Base-by-base conservation (phyloP, 257 asterid genomes). In the Forsythia suspensa region DNA sequence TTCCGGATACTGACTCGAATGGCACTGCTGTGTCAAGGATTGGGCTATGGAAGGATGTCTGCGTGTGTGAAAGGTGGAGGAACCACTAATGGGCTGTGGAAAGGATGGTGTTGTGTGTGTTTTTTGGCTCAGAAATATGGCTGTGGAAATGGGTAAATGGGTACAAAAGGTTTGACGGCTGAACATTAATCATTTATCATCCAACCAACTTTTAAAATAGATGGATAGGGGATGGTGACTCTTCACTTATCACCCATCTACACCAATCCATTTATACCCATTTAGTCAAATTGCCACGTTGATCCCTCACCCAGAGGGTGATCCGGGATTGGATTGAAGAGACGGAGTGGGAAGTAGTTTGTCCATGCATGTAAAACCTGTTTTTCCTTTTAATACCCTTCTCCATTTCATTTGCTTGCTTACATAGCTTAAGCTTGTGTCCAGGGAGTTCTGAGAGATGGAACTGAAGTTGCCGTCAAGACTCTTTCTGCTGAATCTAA, bases 361-460 rank as follows among this genome's bases (percentile, higher is more conserved):
- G 24, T 18, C 20, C 24, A 51, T 76, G 16, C 24, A 48, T 13
- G 24, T 36, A 61, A 18, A 48, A 37, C 36, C 16, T 34, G 0
- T 8, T 52, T 4, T 12, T 20, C 61, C 70, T 24, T 70, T 43
- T 3, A 39, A n/a, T 11, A 42, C 7, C 11, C 20, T 63, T 59
- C 55, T 18, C 6, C 13, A 37, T 67, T 63, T 8, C 34, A 73
- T 59, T 16, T 13, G 29, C 63, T 70, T 65, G 72, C 40, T 67
- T 69, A 43, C 39, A 38, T 52, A 63, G 69, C 73, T 74, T 74
- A 0, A 43, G 34, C 39, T 20, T 38, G 18, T 70, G 4, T 37
- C 34, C 87, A 94, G 98, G 98, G 97, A 41, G 89, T 87, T 80
- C 79, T 94, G 77, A 89, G 92, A 76, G 94, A 92, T 83, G 96